phyloP scores from a whole-genome alignment of 2,329 filamentous ascomycete species.

The Mycosphaerella arachidis region DNA sequence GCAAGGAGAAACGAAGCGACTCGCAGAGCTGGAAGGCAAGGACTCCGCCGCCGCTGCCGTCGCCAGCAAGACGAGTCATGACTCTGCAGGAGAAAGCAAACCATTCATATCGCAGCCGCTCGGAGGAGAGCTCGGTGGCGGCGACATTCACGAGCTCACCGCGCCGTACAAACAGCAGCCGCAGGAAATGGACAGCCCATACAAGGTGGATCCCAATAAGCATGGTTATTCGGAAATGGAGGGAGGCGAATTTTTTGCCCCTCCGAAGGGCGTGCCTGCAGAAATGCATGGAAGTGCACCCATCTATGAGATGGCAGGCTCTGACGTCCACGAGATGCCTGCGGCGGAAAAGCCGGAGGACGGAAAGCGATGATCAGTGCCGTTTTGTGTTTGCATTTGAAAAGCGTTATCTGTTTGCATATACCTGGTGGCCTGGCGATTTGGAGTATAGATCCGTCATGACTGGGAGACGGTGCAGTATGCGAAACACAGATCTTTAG shows the following conservation, averaged over 20 bases:
- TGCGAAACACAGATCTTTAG: neutral
- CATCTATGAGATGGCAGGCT: conserved; percentile 31
- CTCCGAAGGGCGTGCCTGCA: conserved; percentile 13
- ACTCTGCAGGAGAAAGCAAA: conserved; percentile 14
- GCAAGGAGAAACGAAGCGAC: conserved; percentile 22
- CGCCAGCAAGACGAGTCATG: conserved; percentile 10
- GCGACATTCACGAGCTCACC: conserved; percentile 33
- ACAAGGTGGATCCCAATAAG: conserved; percentile 31
- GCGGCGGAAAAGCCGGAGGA: conserved; percentile 8
- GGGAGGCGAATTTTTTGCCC: conserved; percentile 20
- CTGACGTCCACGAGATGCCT: conserved; percentile 26
- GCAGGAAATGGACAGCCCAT: conserved; percentile 31
- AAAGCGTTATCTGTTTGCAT: neutral
- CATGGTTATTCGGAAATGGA: conserved; percentile 33
- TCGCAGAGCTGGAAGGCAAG: conserved; percentile 31
- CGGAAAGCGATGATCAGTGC: conserved; percentile 2
- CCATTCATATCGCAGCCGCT: conserved; percentile 29
- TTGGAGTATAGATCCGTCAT: neutral
- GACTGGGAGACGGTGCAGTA: neutral
- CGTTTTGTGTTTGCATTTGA: no score
- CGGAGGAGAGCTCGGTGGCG: conserved; percentile 32
- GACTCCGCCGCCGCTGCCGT: conserved; percentile 15
- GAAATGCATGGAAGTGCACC: conserved; percentile 28
- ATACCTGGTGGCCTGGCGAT: neutral
- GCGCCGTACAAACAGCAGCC: conserved; percentile 24